Conservation (phyloP, 1,139 yeast species). For the Pichia sp. region DNA sequence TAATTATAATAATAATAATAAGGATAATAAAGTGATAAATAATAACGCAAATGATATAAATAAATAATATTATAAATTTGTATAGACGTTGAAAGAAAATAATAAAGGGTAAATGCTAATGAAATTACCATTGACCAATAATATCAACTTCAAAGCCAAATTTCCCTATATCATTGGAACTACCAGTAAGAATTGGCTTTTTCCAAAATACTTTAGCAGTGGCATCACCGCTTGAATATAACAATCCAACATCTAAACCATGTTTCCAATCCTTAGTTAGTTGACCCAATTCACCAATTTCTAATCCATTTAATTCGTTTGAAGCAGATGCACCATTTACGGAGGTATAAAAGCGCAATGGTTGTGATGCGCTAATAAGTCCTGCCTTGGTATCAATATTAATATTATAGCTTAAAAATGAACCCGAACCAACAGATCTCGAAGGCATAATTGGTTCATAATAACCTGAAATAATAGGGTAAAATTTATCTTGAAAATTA, state of each 20-base stretch:
- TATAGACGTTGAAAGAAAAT: too few relatives aligned
- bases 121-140: conserved; percentile 15
- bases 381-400: conserved; percentile 38
- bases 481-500: conserved; percentile 46
- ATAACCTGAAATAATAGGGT: conserved; percentile 29
- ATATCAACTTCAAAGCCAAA: conserved; percentile 18
- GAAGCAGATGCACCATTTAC: conserved; percentile 23
- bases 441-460: conserved; percentile 16
- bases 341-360: conserved; percentile 39
- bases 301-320: conserved; percentile 8
- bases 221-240: conserved; percentile 12
- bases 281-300: not conserved
- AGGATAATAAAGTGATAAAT: not conserved
- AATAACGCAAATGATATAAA: not conserved
- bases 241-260: conserved; percentile 16
- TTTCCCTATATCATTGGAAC: conserved; percentile 5
- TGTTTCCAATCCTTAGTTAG: conserved; percentile 8
- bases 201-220: conserved; percentile 14
- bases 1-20: not conserved
- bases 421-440: conserved; percentile 32
- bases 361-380: conserved; percentile 19
- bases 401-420: conserved; percentile 19
- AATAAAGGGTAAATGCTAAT: too few relatives aligned
- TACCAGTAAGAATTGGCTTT: conserved; percentile 3
- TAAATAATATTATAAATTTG: not conserved